These are phyloP conservation scores for Saccharomycopsis crataegensis DNA, from an alignment of 1,139 yeast species.

Conservation along the genomic window DNA sequence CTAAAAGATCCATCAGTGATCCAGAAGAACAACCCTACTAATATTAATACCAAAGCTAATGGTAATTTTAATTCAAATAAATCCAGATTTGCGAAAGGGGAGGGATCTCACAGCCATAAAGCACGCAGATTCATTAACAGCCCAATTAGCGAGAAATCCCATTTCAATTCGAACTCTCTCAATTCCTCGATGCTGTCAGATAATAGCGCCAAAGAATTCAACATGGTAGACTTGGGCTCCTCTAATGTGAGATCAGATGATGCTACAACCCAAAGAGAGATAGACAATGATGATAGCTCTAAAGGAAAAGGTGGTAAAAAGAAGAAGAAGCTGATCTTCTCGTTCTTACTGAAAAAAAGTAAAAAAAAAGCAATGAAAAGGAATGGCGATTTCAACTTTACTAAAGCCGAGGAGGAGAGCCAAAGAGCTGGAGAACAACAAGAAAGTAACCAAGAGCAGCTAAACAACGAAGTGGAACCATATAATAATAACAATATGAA, in stretches of 20 bases:
- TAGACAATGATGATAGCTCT: neutral
- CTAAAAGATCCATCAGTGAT: too few species aligned
- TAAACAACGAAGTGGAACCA: too few species aligned
- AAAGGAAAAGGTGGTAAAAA: neutral
- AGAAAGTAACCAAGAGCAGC: neutral
- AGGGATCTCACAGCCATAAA: too few species aligned
- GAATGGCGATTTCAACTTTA: neutral
- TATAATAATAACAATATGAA: too few species aligned
- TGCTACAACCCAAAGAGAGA: neutral
- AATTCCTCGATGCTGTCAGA: neutral
- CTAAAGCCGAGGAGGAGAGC: neutral
- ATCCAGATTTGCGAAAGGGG: too few species aligned
- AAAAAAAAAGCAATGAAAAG: slow-evolving; percentile 1
- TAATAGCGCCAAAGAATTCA: too few species aligned
- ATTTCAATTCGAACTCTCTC: neutral
- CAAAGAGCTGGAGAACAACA: neutral
- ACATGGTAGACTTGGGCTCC: neutral
- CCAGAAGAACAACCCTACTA: too few species aligned
- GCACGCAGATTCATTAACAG: neutral
- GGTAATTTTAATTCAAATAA: too few species aligned
- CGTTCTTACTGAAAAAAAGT: slow-evolving; percentile 7
- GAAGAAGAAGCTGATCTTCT: slow-evolving; percentile 6
- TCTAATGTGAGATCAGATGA: neutral
- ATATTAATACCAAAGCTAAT: too few species aligned
- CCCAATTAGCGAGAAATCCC: slow-evolving; percentile 6